These are phyloP conservation scores for Venustampulla echinocandica DNA, from an alignment of 495 filamentous ascomycete genomes.

Conservation along the genomic window DNA sequence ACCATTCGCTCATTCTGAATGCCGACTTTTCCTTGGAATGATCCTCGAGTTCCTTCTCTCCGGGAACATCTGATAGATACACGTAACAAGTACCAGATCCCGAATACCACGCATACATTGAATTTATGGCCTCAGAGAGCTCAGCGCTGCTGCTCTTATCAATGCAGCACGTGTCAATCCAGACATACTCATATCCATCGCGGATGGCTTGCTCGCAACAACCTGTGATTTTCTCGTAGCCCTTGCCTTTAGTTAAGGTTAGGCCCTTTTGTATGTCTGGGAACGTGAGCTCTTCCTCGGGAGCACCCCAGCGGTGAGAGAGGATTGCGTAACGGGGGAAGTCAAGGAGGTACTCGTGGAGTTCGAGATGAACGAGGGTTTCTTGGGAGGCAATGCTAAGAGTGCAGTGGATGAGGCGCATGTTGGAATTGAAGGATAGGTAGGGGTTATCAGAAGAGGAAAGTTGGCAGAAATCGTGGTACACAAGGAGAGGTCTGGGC, in stretches of 20 bases:
- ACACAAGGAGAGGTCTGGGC: no score
- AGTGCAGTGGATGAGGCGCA: no score
- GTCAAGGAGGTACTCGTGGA: neutral
- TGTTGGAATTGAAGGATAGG: no score
- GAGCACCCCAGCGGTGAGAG: neutral
- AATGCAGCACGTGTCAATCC: neutral
- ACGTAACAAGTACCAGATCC: neutral
- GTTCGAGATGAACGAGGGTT: neutral
- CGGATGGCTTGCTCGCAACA: neutral
- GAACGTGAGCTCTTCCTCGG: neutral
- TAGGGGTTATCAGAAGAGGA: no score
- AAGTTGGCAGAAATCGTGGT: no score
- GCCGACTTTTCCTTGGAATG: neutral
- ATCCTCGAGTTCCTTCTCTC: neutral
- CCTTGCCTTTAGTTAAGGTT: neutral
- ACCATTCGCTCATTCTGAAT: neutral
- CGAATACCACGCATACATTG: neutral
- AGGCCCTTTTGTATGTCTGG: neutral
- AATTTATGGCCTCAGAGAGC: neutral
- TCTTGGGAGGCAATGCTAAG: no score
- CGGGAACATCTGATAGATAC: neutral
- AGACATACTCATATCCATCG: neutral
- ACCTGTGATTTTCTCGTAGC: neutral
- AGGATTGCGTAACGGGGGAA: neutral
- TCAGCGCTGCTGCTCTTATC: neutral